Conservation (phyloP, 225 moss, liverwort and hornwort genomes). For the Bryum argenteum region DNA sequence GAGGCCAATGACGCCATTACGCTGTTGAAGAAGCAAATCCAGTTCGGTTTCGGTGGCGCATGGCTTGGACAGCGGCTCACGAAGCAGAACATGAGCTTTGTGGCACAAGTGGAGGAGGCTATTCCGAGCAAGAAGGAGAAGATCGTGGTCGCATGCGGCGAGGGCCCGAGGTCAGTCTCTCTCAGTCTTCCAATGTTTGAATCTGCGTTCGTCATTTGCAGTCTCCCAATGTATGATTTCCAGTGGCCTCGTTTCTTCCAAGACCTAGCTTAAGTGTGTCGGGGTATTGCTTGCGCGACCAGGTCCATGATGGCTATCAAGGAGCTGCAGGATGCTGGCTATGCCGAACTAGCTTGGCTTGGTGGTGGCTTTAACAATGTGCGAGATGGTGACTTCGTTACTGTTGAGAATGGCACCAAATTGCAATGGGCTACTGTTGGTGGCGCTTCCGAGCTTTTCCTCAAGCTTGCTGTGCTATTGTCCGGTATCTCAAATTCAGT, state of each 20-base stretch:
- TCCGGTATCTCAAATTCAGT: slow-evolving; percentile 37
- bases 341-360: slow-evolving; percentile 69
- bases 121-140: slow-evolving; percentile 64
- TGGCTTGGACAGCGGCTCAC: slow-evolving; percentile 85
- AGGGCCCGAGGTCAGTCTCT: slow-evolving; percentile 69
- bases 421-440: slow-evolving; percentile 82
- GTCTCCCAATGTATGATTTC: no score
- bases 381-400: slow-evolving; percentile 61
- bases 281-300: slow-evolving; percentile 4
- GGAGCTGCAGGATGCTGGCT: slow-evolving; percentile 59
- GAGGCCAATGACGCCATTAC: slow-evolving; percentile 58
- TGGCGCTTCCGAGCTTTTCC: slow-evolving; percentile 70
- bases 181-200: not conserved
- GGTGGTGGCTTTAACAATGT: slow-evolving; percentile 75
- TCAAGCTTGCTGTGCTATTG: slow-evolving; percentile 65
- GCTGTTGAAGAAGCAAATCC: slow-evolving; percentile 75
- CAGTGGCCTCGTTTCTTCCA: no score
- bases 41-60: slow-evolving; percentile 83
- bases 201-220: no score
- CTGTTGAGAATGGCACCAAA: slow-evolving; percentile 69
- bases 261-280: not conserved
- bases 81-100: slow-evolving; percentile 59
- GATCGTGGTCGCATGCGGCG: slow-evolving; percentile 78
- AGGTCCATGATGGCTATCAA: slow-evolving; percentile 66
- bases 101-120: slow-evolving; percentile 63